phyloP scores from a whole-genome alignment of 805 yeast species.

The Pichia sporocuriosa region DNA sequence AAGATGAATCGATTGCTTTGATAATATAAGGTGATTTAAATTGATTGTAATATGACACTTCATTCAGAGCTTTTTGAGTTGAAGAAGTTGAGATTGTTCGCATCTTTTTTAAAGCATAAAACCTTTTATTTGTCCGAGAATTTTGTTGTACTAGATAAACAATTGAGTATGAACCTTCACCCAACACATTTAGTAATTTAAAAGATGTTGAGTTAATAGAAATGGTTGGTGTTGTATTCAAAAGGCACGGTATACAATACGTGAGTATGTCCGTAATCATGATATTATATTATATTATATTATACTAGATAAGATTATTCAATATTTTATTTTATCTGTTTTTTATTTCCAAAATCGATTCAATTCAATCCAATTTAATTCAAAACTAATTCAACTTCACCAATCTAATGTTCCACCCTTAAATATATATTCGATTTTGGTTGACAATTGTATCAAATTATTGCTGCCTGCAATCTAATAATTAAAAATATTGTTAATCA shows the following conservation, averaged over 20 bases:
- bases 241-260: constrained; percentile 40
- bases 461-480: too few relatives aligned
- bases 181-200: constrained; percentile 62
- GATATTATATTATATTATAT: too few relatives aligned
- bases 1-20: constrained; percentile 60
- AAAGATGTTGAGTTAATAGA: constrained; percentile 56
- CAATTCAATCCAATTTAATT: too few relatives aligned
- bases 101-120: constrained; percentile 76
- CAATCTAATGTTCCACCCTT: too few relatives aligned
- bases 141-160: constrained; percentile 65
- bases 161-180: constrained; percentile 87
- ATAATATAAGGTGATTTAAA: constrained; percentile 66
- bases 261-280: constrained; percentile 12
- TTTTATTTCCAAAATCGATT: too few relatives aligned
- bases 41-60: constrained; percentile 66
- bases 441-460: too few relatives aligned
- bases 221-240: constrained; percentile 43
- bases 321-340: too few relatives aligned
- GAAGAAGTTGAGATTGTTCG: constrained; percentile 53
- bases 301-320: too few relatives aligned
- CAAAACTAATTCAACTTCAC: too few relatives aligned
- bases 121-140: constrained; percentile 30
- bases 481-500: too few relatives aligned
- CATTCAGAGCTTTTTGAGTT: constrained; percentile 67
- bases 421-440: too few relatives aligned